Percentiles rank a stretch among this genome's conserved stretches.
phyloP scores from a whole-genome alignment of 2,329 filamentous ascomycete genomes.

The Verticillium isaacii region DNA sequence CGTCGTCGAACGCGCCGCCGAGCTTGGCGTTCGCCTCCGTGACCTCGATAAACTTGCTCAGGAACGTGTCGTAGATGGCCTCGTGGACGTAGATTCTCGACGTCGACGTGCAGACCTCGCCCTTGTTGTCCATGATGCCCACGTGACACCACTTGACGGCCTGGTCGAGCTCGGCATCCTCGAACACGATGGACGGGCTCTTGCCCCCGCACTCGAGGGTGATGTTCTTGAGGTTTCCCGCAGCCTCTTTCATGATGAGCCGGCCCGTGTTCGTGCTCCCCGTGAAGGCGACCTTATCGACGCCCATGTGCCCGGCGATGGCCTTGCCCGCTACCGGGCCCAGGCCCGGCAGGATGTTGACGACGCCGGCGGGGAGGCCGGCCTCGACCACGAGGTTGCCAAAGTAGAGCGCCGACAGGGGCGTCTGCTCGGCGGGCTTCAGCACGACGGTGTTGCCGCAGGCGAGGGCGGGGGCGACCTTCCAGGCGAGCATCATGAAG shows the following conservation, averaged over 20 bases:
- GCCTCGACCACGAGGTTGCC: slow-evolving; percentile 61
- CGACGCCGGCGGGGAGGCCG: slow-evolving; percentile 69
- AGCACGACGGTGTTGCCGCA: slow-evolving; percentile 54
- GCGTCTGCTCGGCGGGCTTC: slow-evolving; percentile 57
- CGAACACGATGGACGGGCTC: slow-evolving; percentile 51
- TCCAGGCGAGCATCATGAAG: slow-evolving; percentile 45
- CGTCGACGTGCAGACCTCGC: slow-evolving; percentile 55
- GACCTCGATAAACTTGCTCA: slow-evolving; percentile 53
- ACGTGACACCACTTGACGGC: slow-evolving; percentile 45
- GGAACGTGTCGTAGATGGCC: slow-evolving; percentile 51
- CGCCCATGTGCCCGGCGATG: slow-evolving; percentile 55
- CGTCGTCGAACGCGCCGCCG: slow-evolving; percentile 57
- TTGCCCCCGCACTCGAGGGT: slow-evolving; percentile 57
- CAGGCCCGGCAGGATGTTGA: slow-evolving; percentile 65
- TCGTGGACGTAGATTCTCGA: slow-evolving; percentile 57
- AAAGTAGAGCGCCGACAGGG: slow-evolving; percentile 54
- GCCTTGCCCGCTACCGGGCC: slow-evolving; percentile 59
- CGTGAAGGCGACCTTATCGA: slow-evolving; percentile 69
- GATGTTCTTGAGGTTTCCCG: slow-evolving; percentile 53
- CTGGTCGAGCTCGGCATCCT: slow-evolving; percentile 55
- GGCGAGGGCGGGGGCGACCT: slow-evolving; percentile 61
- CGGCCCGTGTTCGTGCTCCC: slow-evolving; percentile 62
- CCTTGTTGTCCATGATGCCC: slow-evolving; percentile 48
- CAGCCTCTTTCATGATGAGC: slow-evolving; percentile 64
- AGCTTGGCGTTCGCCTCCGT: slow-evolving; percentile 47